These are phyloP conservation scores for Meyerozyma carpophila DNA, from an alignment of 1,139 yeast species.

Conservation along the genomic window DNA sequence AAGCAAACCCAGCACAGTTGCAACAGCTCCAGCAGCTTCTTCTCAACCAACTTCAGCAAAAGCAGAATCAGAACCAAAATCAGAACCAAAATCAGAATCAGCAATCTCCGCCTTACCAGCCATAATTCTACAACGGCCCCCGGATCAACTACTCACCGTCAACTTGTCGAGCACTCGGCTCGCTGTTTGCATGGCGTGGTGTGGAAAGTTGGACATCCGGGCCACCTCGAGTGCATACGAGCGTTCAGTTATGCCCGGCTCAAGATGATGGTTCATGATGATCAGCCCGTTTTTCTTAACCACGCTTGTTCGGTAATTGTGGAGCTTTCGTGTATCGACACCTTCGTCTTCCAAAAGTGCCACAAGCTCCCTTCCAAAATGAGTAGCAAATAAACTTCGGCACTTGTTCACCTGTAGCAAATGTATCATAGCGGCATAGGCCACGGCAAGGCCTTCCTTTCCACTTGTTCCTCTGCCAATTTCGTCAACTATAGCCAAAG, in stretches of 20 bases:
- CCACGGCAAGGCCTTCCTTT: constrained; percentile 83
- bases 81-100: constrained; percentile 7
- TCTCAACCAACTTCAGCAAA: constrained; percentile 16
- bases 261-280: constrained; percentile 57
- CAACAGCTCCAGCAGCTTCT: constrained; percentile 27
- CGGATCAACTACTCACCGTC: not conserved
- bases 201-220: constrained; percentile 77
- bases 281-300: constrained; percentile 20
- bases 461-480: constrained; percentile 97
- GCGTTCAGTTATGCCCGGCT: constrained; percentile 66
- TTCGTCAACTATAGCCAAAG: constrained; percentile 88
- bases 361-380: constrained; percentile 70
- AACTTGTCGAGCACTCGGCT: constrained; percentile 23
- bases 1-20: constrained; percentile 16
- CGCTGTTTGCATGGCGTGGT: constrained; percentile 50
- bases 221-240: constrained; percentile 90
- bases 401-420: constrained; percentile 55
- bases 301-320: constrained; percentile 51
- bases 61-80: constrained; percentile 4
- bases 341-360: constrained; percentile 19
- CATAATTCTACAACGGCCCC: not conserved
- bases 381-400: constrained; percentile 87
- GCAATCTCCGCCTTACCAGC: constrained; percentile 6
- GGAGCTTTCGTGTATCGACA: constrained; percentile 28
- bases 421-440: constrained; percentile 70